Conservation (phyloP, 352 stramenopile genomes). For the Globisporangium cederbergense region DNA sequence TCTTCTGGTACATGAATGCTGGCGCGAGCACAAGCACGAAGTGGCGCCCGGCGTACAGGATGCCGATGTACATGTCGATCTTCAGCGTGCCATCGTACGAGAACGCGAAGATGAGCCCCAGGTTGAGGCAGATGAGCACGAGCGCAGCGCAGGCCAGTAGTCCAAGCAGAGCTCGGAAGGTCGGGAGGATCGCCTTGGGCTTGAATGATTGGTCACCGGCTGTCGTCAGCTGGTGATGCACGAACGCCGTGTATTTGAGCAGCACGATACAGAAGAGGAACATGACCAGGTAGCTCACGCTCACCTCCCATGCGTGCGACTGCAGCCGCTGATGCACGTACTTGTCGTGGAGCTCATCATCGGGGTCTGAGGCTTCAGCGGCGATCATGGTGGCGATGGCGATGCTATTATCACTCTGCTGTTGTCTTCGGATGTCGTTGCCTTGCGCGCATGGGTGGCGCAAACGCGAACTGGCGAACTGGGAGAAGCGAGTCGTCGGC, state of each 20-base stretch:
- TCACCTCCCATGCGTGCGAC: slow-evolving; percentile 48
- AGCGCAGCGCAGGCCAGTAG: slow-evolving; percentile 30
- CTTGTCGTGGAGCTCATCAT: background rate
- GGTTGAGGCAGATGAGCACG: slow-evolving; percentile 32
- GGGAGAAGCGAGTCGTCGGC: background rate
- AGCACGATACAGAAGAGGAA: slow-evolving; percentile 41
- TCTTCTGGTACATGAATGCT: slow-evolving; percentile 63
- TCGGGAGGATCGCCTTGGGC: slow-evolving; percentile 55
- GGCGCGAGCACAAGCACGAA: slow-evolving; percentile 57
- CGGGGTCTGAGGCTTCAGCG: background rate
- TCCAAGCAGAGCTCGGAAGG: slow-evolving; percentile 59
- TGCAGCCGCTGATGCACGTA: slow-evolving; percentile 5
- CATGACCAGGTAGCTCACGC: slow-evolving; percentile 57
- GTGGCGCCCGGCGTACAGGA: slow-evolving; percentile 53
- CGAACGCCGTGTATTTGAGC: slow-evolving; percentile 43
- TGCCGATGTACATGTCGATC: slow-evolving; percentile 10
- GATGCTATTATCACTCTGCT: too few species aligned
- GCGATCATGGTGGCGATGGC: background rate
- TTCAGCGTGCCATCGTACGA: slow-evolving; percentile 27
- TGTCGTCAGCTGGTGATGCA: slow-evolving; percentile 30
- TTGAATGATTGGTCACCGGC: slow-evolving; percentile 38
- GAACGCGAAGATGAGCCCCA: slow-evolving; percentile 39
- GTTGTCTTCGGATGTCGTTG: background rate
- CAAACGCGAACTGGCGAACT: slow-evolving; percentile 1
- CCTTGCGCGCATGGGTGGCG: background rate